phyloP scores from a whole-genome alignment of 2,329 filamentous ascomycete genomes.

The Diplocarpon mali region DNA sequence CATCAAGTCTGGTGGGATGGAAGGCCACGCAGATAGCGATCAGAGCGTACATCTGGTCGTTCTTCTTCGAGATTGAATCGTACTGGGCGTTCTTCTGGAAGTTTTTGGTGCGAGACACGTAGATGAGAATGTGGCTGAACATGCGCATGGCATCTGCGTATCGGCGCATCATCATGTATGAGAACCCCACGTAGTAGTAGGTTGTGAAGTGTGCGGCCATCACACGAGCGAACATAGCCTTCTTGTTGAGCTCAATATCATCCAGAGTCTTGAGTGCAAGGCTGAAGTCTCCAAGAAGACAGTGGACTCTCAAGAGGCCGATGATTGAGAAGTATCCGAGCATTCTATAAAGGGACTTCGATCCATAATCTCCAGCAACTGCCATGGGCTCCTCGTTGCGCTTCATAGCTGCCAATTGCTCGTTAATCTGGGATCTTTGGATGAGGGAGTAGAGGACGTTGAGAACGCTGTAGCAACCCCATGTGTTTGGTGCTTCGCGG shows the following conservation, averaged over 20 bases:
- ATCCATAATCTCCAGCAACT: conserved; percentile 91
- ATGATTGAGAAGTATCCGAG: conserved; percentile 99
- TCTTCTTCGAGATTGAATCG: conserved; percentile 99
- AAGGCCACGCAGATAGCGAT: conserved; percentile 98
- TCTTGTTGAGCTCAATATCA: conserved; percentile 99
- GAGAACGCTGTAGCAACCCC: conserved; percentile 98
- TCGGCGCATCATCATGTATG: conserved; percentile 99
- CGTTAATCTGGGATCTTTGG: conserved; percentile 93
- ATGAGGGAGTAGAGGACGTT: conserved; percentile 99
- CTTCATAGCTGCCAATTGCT: conserved; percentile 92
- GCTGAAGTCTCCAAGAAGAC: conserved; percentile 92
- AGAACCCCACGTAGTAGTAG: conserved; percentile 99
- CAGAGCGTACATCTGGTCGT: conserved; percentile 98
- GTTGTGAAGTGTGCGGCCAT: conserved; percentile 99
- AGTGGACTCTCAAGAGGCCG: conserved; percentile 90
- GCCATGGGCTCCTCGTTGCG: conserved; percentile 79
- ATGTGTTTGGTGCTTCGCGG: conserved; percentile 95
- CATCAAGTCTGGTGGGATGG: conserved; percentile 91
- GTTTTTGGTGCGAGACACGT: conserved; percentile 98
- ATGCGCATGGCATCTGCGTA: conserved; percentile 99
- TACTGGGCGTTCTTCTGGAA: conserved; percentile 99
- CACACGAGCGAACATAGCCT: conserved; percentile 98
- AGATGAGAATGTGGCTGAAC: conserved; percentile 99
- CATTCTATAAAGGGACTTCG: conserved; percentile 93
- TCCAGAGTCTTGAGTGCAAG: conserved; percentile 97